phyloP scores from a whole-genome alignment of 441 rosid genomes.

The Geranium incanum region DNA sequence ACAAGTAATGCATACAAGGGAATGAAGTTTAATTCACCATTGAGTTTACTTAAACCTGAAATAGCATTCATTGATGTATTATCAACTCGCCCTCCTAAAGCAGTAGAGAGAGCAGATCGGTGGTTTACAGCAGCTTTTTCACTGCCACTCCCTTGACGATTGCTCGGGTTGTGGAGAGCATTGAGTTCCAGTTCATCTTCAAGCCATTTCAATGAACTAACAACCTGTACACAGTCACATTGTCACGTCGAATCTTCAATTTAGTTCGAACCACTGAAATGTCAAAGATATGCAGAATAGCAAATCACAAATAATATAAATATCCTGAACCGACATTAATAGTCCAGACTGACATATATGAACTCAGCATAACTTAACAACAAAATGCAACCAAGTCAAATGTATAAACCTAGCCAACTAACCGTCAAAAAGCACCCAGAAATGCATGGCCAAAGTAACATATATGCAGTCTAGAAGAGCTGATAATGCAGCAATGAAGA shows the following conservation, averaged over 20 bases:
- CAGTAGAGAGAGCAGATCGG: conserved; percentile 86
- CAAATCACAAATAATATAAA: neutral
- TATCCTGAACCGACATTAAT: conserved; percentile 10
- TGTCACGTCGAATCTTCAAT: conserved; percentile 14
- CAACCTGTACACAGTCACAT: conserved; percentile 50
- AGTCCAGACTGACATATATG: neutral
- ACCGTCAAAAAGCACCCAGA: neutral
- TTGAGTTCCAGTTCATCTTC: conserved; percentile 98
- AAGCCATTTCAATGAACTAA: conserved; percentile 98
- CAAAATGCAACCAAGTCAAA: neutral
- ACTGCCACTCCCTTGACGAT: conserved; percentile 83
- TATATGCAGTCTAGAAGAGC: neutral
- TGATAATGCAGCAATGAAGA: neutral
- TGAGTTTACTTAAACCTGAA: conserved; percentile 53
- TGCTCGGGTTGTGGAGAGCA: conserved; percentile 90
- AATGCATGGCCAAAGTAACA: neutral
- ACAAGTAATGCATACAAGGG: conserved; percentile 12
- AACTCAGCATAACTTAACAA: neutral
- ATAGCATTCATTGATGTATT: conserved; percentile 78
- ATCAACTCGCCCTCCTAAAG: conserved; percentile 90
- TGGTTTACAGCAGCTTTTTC: conserved; percentile 89
- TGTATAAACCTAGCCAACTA: neutral
- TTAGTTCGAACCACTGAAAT: conserved; percentile 11
- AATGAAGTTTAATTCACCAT: conserved; percentile 12
- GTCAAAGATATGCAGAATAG: neutral